Evolutionary conservation across 2,329 filamentous ascomycete species (phyloP).

Genomic region (Piedraia hortae): DNA sequence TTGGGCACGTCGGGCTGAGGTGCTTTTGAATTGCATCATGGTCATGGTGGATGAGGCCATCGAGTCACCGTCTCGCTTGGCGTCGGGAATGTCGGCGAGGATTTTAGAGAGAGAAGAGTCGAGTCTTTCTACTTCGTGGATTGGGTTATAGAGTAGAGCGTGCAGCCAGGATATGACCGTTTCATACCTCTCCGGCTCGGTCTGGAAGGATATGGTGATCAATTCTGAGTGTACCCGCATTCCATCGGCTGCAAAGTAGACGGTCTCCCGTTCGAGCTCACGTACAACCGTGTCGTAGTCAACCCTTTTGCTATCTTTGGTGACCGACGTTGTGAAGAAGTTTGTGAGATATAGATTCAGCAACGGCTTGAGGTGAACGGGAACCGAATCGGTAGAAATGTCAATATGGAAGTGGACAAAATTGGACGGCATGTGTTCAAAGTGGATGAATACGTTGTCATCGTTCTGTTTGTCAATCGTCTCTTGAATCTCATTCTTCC

Average conservation of each 20-base stretch:
- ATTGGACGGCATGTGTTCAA: slow-evolving; percentile 76
- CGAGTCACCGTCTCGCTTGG: slow-evolving; percentile 56
- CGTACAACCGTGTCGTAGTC: slow-evolving; percentile 83
- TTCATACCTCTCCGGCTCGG: slow-evolving; percentile 68
- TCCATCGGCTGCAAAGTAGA: slow-evolving; percentile 49
- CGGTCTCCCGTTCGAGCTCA: slow-evolving; percentile 70
- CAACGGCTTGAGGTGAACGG: slow-evolving; percentile 60
- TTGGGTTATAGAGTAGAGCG: slow-evolving; percentile 61
- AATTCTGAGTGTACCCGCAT: slow-evolving; percentile 56
- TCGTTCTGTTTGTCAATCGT: slow-evolving; percentile 41
- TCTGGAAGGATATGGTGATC: slow-evolving; percentile 53
- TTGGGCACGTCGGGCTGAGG: slow-evolving; percentile 49
- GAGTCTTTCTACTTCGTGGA: slow-evolving; percentile 50
- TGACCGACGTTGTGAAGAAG: slow-evolving; percentile 81
- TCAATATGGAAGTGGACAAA: slow-evolving; percentile 70
- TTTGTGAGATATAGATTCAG: slow-evolving; percentile 65
- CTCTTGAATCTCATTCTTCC: slow-evolving; percentile 43
- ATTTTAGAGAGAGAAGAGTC: slow-evolving; percentile 45
- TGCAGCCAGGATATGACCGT: slow-evolving; percentile 61
- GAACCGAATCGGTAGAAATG: slow-evolving; percentile 49
- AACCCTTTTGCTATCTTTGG: slow-evolving; percentile 44
- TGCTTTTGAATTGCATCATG: slow-evolving; percentile 53
- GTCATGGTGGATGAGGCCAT: slow-evolving; percentile 37
- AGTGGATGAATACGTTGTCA: slow-evolving; percentile 71
- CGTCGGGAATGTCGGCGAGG: slow-evolving; percentile 70